These are phyloP conservation scores for Rhizopogon vesiculosus DNA, from an alignment of 768 basidiomycete species.

Conservation along the genomic window DNA sequence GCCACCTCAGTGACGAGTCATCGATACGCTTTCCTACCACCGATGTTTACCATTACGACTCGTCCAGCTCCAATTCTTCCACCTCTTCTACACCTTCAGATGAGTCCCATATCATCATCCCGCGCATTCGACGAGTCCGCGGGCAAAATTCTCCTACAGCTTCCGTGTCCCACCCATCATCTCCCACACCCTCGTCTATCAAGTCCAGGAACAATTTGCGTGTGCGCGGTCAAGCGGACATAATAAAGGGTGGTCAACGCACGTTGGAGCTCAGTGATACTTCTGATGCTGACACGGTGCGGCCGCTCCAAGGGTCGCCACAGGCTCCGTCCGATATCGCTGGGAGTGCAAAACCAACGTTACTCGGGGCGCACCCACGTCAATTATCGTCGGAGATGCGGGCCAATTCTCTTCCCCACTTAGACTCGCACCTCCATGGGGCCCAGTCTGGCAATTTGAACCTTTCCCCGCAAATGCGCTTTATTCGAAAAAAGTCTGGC, in stretches of 20 bases:
- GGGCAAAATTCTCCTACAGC: constrained; percentile 20
- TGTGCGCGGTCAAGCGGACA: constrained; percentile 8
- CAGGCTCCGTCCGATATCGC: constrained; percentile 14
- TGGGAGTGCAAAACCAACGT: constrained; percentile 8
- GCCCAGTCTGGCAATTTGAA: background rate
- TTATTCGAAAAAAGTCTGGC: constrained; percentile 88
- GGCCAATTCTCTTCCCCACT: background rate
- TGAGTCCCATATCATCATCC: constrained; percentile 25
- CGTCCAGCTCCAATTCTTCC: constrained; percentile 34
- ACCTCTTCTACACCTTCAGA: constrained; percentile 32
- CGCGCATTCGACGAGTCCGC: constrained; percentile 33
- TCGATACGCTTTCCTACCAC: background rate
- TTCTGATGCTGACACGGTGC: constrained; percentile 25
- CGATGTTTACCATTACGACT: constrained; percentile 16
- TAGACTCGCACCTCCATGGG: background rate
- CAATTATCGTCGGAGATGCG: constrained; percentile 18
- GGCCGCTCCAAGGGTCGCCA: constrained; percentile 17
- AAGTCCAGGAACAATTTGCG: constrained; percentile 7
- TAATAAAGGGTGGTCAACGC: constrained; percentile 11
- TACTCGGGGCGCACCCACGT: constrained; percentile 7
- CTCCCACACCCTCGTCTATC: constrained; percentile 37
- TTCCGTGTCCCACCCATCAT: constrained; percentile 36
- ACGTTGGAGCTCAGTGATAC: constrained; percentile 16
- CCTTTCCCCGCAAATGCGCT: constrained; percentile 29
- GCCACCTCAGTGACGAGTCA: constrained; percentile 5